Percentiles rank a stretch among this genome's conserved stretches.
These are phyloP conservation scores for Fragaria iinumae DNA, from an alignment of 306 rosid genomes.

Conservation along the genomic window DNA sequence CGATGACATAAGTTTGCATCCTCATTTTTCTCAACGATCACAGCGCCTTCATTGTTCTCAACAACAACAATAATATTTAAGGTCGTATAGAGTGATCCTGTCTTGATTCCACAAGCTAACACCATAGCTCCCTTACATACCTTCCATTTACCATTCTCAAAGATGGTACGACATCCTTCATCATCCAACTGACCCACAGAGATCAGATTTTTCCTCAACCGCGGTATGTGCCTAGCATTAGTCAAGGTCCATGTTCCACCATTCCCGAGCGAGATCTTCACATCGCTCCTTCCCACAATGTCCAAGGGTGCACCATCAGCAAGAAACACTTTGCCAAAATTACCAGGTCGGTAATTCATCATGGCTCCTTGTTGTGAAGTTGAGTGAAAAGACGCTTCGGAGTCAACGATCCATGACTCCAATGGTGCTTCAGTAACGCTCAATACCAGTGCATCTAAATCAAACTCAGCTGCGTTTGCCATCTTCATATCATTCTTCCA, in stretches of 20 bases:
- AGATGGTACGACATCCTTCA: neutral
- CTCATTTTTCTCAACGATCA: neutral
- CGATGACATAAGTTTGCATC: neutral
- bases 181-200: slow-evolving; percentile 2
- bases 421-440: too few relatives aligned
- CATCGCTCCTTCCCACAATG: neutral
- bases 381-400: neutral
- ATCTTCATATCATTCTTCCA: neutral
- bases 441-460: too few relatives aligned
- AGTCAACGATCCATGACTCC: neutral
- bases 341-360: neutral
- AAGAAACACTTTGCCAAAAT: neutral
- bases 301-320: neutral
- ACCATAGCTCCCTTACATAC: slow-evolving; percentile 1
- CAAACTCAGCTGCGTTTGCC: too few relatives aligned
- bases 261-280: neutral
- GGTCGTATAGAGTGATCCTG: neutral
- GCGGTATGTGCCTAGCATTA: neutral
- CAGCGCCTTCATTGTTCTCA: neutral
- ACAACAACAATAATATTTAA: neutral
- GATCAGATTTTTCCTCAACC: neutral
- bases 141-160: neutral
- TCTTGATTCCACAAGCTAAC: neutral
- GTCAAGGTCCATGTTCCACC: neutral
- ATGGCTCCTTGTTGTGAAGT: neutral